Base-by-base conservation (phyloP, 345 rosid genomes). In the Arabidopsis arenosa region DNA sequence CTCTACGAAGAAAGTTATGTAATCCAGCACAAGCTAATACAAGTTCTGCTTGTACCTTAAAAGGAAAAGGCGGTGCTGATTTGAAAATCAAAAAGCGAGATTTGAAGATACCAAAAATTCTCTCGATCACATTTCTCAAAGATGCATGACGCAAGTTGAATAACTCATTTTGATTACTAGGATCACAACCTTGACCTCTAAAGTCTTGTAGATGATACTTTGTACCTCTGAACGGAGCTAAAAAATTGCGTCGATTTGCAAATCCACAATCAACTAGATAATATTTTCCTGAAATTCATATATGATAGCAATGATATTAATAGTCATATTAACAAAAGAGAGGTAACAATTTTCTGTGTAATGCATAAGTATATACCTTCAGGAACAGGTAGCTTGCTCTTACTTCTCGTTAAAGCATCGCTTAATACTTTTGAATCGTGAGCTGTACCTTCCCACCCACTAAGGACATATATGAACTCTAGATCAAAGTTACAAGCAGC, bases 51-150 rank as follows among this genome's bases (percentile, higher is more conserved):
- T 53, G 58, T 10, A 28, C 32, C 57, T 53, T 53, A 12, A 53
- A 53, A 26, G 8, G 13, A 15, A 23, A 23, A 4, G 58, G 58
- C 3, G 35, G 15, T 9, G 58, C 35, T 0, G 33, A 53, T 10
- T 26, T 53, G 0, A 53, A 53, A 7, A 53, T 26, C 1, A 53
- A 3, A 15, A 23, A 53, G 21, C 33, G 57, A 1, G 32, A 52
- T 10, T 52, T 52, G 57, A 52, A 52, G 6, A 21, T 52, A 2
- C 30, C 32, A 21, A 53, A 53, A 5, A 23, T 53, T 26, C 33
- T 9, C n/a, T 53, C 35, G n/a, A 23, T 53, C 23, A 53, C 35
- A 53, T 53, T 53, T 53, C 58, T 53, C n/a, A 52, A 52, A 23
- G 55, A 21, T 51, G 56, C 33, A 52, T 52, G 59, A 11, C 15